phyloP scores from a whole-genome alignment of 1,139 yeast genomes.

The Kluyveromyces sp. region DNA sequence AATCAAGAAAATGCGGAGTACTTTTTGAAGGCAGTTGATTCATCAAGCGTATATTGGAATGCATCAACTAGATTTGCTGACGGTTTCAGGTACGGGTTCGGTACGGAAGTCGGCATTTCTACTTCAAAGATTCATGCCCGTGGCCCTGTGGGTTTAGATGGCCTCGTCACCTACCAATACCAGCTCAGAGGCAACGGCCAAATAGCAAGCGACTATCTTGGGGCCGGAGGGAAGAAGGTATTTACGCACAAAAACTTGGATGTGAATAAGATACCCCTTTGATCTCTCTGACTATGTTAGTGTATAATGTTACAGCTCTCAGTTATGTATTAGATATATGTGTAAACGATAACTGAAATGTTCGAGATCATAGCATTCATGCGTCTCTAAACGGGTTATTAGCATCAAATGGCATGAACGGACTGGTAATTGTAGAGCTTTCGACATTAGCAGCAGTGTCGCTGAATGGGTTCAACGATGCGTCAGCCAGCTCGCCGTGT shows the following conservation, averaged over 20 bases:
- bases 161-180: conserved; percentile 91
- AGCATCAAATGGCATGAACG: neutral
- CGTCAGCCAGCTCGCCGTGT: conserved; percentile 46
- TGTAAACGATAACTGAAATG: neutral
- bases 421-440: neutral
- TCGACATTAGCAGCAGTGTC: conserved; percentile 9
- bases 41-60: conserved; percentile 98
- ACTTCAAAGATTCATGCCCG: conserved; percentile 96
- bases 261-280: conserved; percentile 23
- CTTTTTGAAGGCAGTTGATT: conserved; percentile 81
- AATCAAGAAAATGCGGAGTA: conserved; percentile 58
- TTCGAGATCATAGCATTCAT: neutral
- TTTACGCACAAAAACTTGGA: conserved; percentile 67
- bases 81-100: conserved; percentile 97
- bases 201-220: conserved; percentile 81
- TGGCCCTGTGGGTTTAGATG: conserved; percentile 98
- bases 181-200: conserved; percentile 90
- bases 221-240: conserved; percentile 83
- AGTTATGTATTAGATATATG: neutral
- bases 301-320: neutral
- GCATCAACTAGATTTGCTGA: conserved; percentile 96
- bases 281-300: conserved; percentile 1
- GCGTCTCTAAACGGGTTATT: conserved; percentile 23
- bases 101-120: conserved; percentile 96
- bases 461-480: conserved; percentile 29